A percentile compares a stretch with the other conserved stretches of the same genome.
These are phyloP conservation scores for Canavalia ensiformis DNA, from an alignment of 306 rosid species.

Conservation along the genomic window DNA sequence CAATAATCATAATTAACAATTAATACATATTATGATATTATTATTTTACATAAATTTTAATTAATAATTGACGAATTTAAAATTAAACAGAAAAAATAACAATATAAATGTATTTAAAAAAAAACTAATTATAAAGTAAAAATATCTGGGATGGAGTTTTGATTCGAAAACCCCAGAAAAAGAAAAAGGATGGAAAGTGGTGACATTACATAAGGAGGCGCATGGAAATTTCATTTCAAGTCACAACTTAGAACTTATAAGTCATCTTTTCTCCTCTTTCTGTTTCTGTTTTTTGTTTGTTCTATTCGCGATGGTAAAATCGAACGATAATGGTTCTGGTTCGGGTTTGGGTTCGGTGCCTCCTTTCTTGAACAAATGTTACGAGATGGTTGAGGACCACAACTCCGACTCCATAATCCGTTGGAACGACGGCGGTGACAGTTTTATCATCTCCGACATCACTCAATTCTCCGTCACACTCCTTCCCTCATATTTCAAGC, in stretches of 20 bases:
- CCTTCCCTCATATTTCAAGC: slow-evolving; percentile 82
- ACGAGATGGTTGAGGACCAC: slow-evolving; percentile 76
- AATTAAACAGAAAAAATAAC: background rate
- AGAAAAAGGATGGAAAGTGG: slow-evolving; percentile 21
- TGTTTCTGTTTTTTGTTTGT: background rate
- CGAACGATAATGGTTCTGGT: slow-evolving; percentile 49
- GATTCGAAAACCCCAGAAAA: slow-evolving; percentile 21
- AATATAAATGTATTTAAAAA: background rate
- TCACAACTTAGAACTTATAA: background rate
- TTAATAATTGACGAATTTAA: background rate
- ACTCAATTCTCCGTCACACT: slow-evolving; percentile 70
- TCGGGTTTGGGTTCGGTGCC: slow-evolving; percentile 54
- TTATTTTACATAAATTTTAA: too few species aligned
- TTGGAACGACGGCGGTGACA: slow-evolving; percentile 58
- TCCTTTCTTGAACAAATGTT: slow-evolving; percentile 81
- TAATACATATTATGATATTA: too few species aligned
- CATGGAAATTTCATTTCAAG: slow-evolving; percentile 10
- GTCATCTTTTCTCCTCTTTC: background rate
- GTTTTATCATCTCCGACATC: slow-evolving; percentile 68
- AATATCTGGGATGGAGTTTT: background rate
- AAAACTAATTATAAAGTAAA: background rate
- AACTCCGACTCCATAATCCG: slow-evolving; percentile 67
- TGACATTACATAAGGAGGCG: background rate
- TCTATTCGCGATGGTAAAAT: slow-evolving; percentile 62
- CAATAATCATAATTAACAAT: too few species aligned